Conservation (phyloP, 2,329 filamentous ascomycete genomes). For the Phialophora macrospora region DNA sequence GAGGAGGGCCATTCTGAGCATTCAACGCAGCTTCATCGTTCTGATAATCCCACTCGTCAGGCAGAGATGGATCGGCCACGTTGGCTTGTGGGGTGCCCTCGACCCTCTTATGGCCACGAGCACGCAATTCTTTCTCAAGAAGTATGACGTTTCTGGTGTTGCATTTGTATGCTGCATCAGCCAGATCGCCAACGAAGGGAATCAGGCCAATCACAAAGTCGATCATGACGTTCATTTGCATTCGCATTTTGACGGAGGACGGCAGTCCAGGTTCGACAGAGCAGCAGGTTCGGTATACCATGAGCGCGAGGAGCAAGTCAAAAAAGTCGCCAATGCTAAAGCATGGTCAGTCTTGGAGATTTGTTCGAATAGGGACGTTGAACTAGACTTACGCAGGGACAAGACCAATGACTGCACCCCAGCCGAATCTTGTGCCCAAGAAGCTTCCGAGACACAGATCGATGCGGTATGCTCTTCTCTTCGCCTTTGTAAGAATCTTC, state of each 20-base stretch:
- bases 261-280: slow-evolving; percentile 75
- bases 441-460: slow-evolving; percentile 84
- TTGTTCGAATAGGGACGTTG: not conserved
- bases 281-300: slow-evolving; percentile 74
- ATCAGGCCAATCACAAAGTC: slow-evolving; percentile 57
- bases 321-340: slow-evolving; percentile 72
- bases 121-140: slow-evolving; percentile 51
- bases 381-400: slow-evolving; percentile 70
- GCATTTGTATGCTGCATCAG: slow-evolving; percentile 54
- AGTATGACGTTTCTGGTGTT: slow-evolving; percentile 55
- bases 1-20: slow-evolving; percentile 33
- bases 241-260: slow-evolving; percentile 63
- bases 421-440: slow-evolving; percentile 83
- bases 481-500: slow-evolving; percentile 81
- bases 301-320: slow-evolving; percentile 74
- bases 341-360: slow-evolving; percentile 24
- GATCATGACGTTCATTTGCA: slow-evolving; percentile 76
- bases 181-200: slow-evolving; percentile 57
- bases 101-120: slow-evolving; percentile 47
- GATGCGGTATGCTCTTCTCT: slow-evolving; percentile 80
- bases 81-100: slow-evolving; percentile 40
- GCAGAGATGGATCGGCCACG: slow-evolving; percentile 45
- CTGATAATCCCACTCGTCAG: slow-evolving; percentile 38
- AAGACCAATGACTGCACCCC: slow-evolving; percentile 83
- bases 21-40: slow-evolving; percentile 40